Percentiles rank a stretch among this genome's conserved stretches.
Evolutionary conservation across 805 yeast species (phyloP).

Genomic region (Cyberlindnera samutprakarnensis): DNA sequence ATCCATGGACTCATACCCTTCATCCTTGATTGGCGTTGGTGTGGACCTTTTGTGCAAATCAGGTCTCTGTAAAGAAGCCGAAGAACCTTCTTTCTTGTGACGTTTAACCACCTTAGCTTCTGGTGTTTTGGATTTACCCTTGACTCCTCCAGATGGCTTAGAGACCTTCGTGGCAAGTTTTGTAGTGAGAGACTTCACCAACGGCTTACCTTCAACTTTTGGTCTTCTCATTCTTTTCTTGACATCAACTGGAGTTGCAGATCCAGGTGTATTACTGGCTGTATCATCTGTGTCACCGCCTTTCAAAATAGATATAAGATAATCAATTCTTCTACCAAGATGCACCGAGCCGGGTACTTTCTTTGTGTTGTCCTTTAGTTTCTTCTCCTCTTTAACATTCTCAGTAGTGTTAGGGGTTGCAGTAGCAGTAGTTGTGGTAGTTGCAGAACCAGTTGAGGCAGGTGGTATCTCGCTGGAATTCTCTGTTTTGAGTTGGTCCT

Average conservation of each 20-base stretch:
- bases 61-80: conserved; percentile 2
- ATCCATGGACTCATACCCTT: conserved; percentile 74
- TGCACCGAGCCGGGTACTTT: conserved; percentile 91
- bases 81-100: conserved; percentile 7
- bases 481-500: conserved; percentile 2
- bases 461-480: not conserved
- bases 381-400: conserved; percentile 3
- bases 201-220: conserved; percentile 16
- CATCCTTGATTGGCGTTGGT: conserved; percentile 17
- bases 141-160: conserved; percentile 6
- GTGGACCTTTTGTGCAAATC: not conserved
- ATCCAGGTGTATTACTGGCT: conserved; percentile 21
- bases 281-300: conserved; percentile 40
- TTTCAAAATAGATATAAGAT: conserved; percentile 60
- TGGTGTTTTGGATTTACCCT: conserved; percentile 14
- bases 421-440: conserved; percentile 2
- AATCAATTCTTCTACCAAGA: conserved; percentile 85
- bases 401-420: conserved; percentile 2
- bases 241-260: conserved; percentile 19
- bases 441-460: conserved; percentile 2
- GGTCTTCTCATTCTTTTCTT: conserved; percentile 22
- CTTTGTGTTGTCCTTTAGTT: conserved; percentile 29
- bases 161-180: not conserved
- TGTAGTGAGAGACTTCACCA: not conserved
- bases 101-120: conserved; percentile 19